These are phyloP conservation scores for Singerocomus inundabilis DNA, from an alignment of 1,284 basidiomycete genomes.

Conservation along the genomic window DNA sequence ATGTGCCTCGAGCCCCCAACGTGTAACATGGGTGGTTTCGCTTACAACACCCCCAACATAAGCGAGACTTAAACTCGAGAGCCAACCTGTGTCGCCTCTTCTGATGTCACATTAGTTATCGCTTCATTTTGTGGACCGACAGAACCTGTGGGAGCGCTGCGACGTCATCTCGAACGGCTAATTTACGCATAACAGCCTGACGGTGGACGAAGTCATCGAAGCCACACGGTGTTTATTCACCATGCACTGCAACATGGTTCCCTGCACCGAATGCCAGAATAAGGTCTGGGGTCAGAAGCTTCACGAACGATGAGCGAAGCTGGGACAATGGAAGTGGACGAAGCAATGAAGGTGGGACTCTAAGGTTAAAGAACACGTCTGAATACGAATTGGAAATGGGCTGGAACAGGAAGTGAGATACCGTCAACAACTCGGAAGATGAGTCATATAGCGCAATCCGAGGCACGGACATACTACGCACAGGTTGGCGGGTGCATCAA, in stretches of 20 bases:
- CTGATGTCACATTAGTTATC: not conserved
- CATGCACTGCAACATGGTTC: not conserved
- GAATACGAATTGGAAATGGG: not conserved
- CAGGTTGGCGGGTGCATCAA: not conserved
- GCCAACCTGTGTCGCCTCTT: not conserved
- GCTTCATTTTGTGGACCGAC: not conserved
- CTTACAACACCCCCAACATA: not conserved
- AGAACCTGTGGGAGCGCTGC: no score
- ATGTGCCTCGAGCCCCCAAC: constrained; percentile 9
- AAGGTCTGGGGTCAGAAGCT: not conserved
- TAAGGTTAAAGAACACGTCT: not conserved
- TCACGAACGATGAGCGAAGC: constrained; percentile 7
- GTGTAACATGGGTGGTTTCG: not conserved
- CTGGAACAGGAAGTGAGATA: no score
- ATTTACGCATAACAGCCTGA: not conserved
- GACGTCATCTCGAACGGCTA: not conserved
- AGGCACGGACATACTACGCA: no score
- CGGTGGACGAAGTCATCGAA: not conserved
- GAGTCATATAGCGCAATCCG: no score
- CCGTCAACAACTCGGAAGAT: no score
- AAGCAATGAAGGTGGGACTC: not conserved
- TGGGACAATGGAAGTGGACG: not conserved
- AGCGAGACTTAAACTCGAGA: not conserved
- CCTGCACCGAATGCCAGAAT: not conserved
- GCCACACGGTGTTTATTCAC: not conserved